Evolutionary conservation across 2,329 filamentous ascomycete genomes (phyloP), one percentile per base, ranked within the genome.

Genomic region (Cladorrhinum sp.): DNA sequence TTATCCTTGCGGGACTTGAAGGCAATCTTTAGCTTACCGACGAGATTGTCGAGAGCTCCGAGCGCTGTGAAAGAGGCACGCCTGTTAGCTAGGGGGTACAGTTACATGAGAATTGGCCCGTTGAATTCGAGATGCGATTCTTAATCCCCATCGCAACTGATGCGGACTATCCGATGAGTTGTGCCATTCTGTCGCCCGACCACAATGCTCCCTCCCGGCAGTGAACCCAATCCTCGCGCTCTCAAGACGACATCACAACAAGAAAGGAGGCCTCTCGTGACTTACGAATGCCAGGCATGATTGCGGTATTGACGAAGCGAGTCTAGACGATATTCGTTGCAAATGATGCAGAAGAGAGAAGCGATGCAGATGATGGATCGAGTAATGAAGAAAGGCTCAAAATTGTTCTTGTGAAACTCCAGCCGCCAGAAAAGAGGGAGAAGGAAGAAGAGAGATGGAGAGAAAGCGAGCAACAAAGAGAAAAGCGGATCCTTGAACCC

Each of bases 241-340:
- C 49, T 32, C 20, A 24, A 25, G 7, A 27, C 10, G 24, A 32
- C 5, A 41, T 4, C 38, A 27, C 55, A 20, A 51, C 29, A 27
- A 41, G 58, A 70, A 62, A 71, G 68, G 54, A 57, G 41, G 25
- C 51, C 38, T 32, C 53, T 52, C 49, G 58, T 54, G 52, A 80
- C 79, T 75, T 73, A 83, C 81, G 80, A 71, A 83, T 76, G 66
- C 80, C 80, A 72, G 77, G 76, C 81, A 84, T 83, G 51, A 65
- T 81, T 72, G 65, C 69, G 69, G 68, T 62, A 2, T 59, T 60
- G 36, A 51, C 13, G 24, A 12, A 12, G 55, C 38, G 50, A 54
- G 16, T 36, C 7, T 36, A 36, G 32, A 36, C 12, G 32, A 36
- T 36, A 13, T 13, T 36, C 7, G 12, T n/a, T n/a, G 32, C 10